phyloP scores from a whole-genome alignment of 2,329 filamentous ascomycete genomes.

The Hypoxylon sp. region DNA sequence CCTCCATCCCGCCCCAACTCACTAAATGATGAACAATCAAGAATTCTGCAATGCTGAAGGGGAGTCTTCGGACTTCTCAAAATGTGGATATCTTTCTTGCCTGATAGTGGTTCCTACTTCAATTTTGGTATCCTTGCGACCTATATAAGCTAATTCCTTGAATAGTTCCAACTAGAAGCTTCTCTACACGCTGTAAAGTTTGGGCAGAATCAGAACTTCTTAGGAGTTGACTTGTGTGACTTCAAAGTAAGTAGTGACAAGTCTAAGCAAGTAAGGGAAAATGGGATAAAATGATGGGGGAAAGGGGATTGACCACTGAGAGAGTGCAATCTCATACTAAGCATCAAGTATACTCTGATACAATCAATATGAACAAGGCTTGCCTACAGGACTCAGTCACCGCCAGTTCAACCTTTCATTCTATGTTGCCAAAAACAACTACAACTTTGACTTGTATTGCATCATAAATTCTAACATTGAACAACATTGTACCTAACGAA shows the following conservation, averaged over 20 bases:
- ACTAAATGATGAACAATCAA: constrained; percentile 54
- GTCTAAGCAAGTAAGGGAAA: not conserved
- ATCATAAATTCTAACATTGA: not conserved
- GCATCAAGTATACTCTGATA: not conserved
- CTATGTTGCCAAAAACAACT: not conserved
- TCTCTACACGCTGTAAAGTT: not conserved
- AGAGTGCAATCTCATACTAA: constrained; percentile 14
- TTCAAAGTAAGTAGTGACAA: not conserved
- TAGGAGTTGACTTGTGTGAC: not conserved
- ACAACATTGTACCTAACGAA: not conserved
- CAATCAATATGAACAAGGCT: no score
- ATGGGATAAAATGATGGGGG: not conserved
- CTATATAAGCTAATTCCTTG: constrained; percentile 14
- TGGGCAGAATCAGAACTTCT: not conserved
- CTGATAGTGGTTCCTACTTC: constrained; percentile 47
- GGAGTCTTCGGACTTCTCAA: constrained; percentile 46
- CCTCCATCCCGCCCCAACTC: constrained; percentile 4
- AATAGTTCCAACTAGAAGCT: constrained; percentile 1
- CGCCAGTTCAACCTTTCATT: not conserved
- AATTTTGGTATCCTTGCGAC: not conserved
- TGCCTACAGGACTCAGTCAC: not conserved
- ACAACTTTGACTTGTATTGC: not conserved
- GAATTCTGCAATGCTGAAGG: constrained; percentile 58
- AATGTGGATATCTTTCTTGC: constrained; percentile 55
- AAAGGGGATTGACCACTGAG: constrained; percentile 1